A percentile compares a stretch with the other conserved stretches of the same genome.
Conservation (phyloP, 768 basidiomycete species). For the Dioszegia crocea region DNA sequence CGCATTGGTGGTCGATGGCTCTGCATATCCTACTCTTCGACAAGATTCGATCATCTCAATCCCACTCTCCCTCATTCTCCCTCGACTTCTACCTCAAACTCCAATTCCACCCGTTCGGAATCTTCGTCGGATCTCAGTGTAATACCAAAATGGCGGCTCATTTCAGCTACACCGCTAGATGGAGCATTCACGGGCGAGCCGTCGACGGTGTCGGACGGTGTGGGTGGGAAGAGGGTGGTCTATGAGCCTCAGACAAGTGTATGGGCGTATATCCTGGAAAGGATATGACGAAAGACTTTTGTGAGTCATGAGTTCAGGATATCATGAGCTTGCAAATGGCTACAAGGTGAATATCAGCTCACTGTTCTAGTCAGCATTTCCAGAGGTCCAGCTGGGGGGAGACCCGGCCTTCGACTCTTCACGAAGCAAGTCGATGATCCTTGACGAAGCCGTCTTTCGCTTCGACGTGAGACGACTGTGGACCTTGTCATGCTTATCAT, state of each 20-base stretch:
- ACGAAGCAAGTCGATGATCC: too few species aligned
- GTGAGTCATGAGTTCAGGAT: neutral
- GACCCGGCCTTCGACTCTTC: too few species aligned
- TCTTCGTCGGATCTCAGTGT: neutral
- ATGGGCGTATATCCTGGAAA: constrained; percentile 32
- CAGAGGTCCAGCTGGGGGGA: too few species aligned
- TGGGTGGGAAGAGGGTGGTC: constrained; percentile 15
- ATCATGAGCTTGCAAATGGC: too few species aligned
- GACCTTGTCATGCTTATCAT: too few species aligned
- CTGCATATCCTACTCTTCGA: constrained; percentile 22
- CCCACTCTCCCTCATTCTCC: neutral
- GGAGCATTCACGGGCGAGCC: neutral
- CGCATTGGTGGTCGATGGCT: constrained; percentile 17
- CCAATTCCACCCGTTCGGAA: too few species aligned
- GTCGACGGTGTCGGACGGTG: neutral
- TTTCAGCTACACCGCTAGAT: neutral
- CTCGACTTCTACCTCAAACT: neutral
- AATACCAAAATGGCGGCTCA: constrained; percentile 7
- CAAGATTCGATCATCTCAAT: constrained; percentile 16
- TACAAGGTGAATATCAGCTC: too few species aligned
- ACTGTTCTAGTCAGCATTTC: too few species aligned
- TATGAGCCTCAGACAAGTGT: constrained; percentile 33
- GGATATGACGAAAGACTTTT: constrained; percentile 1
- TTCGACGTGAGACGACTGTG: too few species aligned
- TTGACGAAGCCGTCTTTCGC: too few species aligned